Percentiles rank a stretch among this genome's conserved stretches.
phyloP scores from a whole-genome alignment of 768 basidiomycete genomes.

The Saitozyma podzolica region DNA sequence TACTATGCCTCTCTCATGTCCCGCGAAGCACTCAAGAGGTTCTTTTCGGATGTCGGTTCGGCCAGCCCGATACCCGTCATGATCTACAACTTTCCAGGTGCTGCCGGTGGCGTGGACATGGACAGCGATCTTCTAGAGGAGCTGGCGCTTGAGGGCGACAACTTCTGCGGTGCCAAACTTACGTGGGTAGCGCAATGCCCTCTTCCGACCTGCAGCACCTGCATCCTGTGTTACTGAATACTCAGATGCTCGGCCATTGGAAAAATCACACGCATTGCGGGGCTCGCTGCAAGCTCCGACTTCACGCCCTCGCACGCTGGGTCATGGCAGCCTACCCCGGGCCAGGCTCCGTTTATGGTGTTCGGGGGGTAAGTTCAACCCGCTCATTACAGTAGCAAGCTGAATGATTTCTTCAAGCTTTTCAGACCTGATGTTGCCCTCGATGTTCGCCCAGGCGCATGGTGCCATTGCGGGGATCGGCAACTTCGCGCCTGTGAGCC shows the following conservation, averaged over 20 bases:
- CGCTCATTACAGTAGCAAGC: too few species aligned
- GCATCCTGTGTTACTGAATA: too few species aligned
- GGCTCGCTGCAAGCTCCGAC: constrained; percentile 61
- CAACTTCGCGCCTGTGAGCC: constrained; percentile 57
- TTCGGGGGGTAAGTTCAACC: too few species aligned
- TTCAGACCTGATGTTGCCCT: too few species aligned
- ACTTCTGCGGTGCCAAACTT: constrained; percentile 81
- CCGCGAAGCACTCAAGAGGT: constrained; percentile 70
- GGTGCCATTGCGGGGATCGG: constrained; percentile 89
- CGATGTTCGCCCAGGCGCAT: constrained; percentile 58
- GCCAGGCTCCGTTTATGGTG: too few species aligned
- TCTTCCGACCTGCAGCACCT: too few species aligned
- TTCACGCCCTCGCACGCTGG: constrained; percentile 53
- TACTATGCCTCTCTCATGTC: constrained; percentile 79
- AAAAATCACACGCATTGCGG: constrained; percentile 81
- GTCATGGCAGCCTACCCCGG: too few species aligned
- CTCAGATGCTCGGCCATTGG: constrained; percentile 63
- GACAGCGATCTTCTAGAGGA: constrained; percentile 84
- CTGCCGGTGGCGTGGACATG: constrained; percentile 82
- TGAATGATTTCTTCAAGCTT: too few species aligned
- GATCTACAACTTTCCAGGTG: constrained; percentile 87
- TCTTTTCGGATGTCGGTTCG: constrained; percentile 71
- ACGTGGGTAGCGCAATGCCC: constrained; percentile 67
- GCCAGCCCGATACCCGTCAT: constrained; percentile 83
- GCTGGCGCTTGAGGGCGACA: constrained; percentile 71